Conservation (phyloP, 2,329 filamentous ascomycete genomes). For the Coniochaeta hoffmannii region DNA sequence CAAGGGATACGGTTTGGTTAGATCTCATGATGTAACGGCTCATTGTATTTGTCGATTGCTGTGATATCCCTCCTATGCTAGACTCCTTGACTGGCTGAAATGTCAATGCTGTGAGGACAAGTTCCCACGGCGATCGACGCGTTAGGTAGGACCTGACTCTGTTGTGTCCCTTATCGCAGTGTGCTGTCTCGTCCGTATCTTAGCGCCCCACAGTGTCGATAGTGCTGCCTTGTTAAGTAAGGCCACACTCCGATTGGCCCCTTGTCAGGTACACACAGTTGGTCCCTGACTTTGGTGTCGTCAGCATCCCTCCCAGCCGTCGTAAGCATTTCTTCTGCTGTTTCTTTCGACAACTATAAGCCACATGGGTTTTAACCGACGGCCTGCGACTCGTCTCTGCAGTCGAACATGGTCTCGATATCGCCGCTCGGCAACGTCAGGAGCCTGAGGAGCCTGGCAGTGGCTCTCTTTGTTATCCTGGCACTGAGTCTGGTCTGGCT, state of each 20-base stretch:
- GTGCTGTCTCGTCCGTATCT: too few relatives aligned
- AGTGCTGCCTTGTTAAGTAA: background rate
- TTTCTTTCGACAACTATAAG: background rate
- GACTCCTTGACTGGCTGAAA: too few relatives aligned
- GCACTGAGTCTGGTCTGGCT: background rate
- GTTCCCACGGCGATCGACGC: too few relatives aligned
- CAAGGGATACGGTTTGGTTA: constrained; percentile 50
- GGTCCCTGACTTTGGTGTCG: background rate
- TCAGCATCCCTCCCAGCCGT: background rate
- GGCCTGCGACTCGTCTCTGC: background rate
- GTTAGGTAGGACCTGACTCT: too few relatives aligned
- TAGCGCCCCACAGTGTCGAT: too few relatives aligned
- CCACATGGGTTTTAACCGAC: background rate
- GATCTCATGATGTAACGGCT: background rate
- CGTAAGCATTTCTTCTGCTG: too few relatives aligned
- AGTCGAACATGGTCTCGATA: background rate
- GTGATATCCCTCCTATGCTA: background rate
- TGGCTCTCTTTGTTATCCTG: background rate
- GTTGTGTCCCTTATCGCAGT: too few relatives aligned
- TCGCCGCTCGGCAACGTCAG: background rate
- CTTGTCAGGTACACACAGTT: background rate
- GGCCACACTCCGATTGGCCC: background rate
- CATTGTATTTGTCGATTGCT: background rate
- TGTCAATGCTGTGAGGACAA: too few relatives aligned
- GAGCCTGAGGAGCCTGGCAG: background rate